Evolutionary conservation across 129 eudicot species (phyloP).

Genomic region (Ambrosia trifida): DNA sequence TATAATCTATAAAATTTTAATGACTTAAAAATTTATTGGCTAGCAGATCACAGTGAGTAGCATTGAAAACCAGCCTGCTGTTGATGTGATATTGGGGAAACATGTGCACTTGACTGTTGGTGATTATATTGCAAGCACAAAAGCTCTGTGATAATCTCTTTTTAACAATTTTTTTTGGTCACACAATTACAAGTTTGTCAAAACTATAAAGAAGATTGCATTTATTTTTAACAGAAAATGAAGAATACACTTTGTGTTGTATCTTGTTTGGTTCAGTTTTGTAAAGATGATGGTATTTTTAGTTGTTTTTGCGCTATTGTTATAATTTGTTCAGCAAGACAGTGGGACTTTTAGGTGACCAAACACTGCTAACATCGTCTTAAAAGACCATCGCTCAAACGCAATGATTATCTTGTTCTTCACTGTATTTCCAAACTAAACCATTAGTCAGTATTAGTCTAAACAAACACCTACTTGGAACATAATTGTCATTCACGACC

Average conservation of each 20-base stretch:
- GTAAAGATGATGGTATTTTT: background rate
- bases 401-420: too few species aligned
- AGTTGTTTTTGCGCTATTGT: background rate
- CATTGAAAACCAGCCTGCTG: conserved; percentile 56
- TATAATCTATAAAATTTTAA: background rate
- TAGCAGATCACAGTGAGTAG: conserved; percentile 53
- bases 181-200: conserved; percentile 3
- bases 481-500: too few species aligned
- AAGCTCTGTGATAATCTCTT: conserved; percentile 33
- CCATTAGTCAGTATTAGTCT: too few species aligned
- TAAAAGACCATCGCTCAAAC: too few species aligned
- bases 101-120: conserved; percentile 69
- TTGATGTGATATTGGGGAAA: conserved; percentile 53
- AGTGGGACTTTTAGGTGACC: background rate
- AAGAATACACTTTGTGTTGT: background rate
- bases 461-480: too few species aligned
- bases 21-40: conserved; percentile 10
- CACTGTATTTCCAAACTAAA: too few species aligned
- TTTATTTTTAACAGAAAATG: background rate
- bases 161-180: background rate
- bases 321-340: background rate
- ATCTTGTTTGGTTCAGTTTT: background rate
- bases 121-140: conserved; percentile 45
- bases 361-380: too few species aligned
- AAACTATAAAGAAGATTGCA: background rate